Conservation (phyloP, 2,329 filamentous ascomycete genomes). For the Stylonectria norvegica region DNA sequence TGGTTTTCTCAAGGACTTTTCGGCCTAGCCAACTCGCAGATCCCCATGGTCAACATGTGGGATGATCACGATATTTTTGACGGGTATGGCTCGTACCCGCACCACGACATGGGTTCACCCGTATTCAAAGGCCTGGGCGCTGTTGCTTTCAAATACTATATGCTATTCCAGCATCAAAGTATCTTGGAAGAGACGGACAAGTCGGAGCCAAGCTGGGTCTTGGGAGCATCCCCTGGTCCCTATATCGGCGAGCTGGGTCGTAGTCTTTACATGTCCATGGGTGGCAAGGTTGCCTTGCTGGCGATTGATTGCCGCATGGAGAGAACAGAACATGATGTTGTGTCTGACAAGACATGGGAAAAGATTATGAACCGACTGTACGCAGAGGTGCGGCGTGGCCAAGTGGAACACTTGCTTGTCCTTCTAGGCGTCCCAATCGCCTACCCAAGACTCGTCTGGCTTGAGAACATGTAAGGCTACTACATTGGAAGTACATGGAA, state of each 20-base stretch:
- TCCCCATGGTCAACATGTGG: constrained; percentile 98
- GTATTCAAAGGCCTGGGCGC: constrained; percentile 88
- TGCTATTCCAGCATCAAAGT: constrained; percentile 97
- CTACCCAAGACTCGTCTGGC: constrained; percentile 70
- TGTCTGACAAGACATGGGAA: constrained; percentile 79
- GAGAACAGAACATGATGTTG: constrained; percentile 75
- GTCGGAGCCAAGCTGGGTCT: constrained; percentile 86
- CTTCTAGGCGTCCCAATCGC: constrained; percentile 80
- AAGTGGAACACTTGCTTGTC: constrained; percentile 87
- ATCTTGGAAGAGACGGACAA: constrained; percentile 74
- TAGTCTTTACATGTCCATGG: constrained; percentile 81
- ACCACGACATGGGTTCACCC: constrained; percentile 85
- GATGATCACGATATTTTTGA: constrained; percentile 93
- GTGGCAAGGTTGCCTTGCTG: constrained; percentile 73
- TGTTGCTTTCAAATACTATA: constrained; percentile 96
- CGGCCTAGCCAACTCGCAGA: constrained; percentile 86
- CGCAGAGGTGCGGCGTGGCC: constrained; percentile 74
- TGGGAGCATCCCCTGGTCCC: constrained; percentile 76
- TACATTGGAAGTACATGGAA: background rate
- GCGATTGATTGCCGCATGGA: constrained; percentile 92
- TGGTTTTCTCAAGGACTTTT: constrained; percentile 98
- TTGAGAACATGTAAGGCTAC: constrained; percentile 61
- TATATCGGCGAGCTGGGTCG: constrained; percentile 86
- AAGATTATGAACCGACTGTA: constrained; percentile 83
- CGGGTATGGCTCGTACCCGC: constrained; percentile 88